These are phyloP conservation scores for Eruca vesicaria DNA, from an alignment of 441 rosid genomes.

Conservation along the genomic window DNA sequence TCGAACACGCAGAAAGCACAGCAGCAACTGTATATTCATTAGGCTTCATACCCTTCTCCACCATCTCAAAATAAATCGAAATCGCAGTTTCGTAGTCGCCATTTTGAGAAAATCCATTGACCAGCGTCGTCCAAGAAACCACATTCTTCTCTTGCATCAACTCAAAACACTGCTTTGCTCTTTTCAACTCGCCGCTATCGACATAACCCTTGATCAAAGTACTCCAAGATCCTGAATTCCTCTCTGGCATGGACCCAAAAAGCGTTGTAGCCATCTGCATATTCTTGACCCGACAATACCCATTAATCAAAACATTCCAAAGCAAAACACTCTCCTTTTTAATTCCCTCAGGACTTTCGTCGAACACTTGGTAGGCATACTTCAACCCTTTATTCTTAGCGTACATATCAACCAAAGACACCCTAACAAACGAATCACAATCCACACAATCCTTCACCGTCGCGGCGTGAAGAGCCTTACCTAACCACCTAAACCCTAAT, in stretches of 20 bases:
- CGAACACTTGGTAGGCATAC: conserved; percentile 50
- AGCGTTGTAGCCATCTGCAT: conserved; percentile 48
- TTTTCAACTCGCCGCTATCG: conserved; percentile 37
- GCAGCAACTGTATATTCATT: conserved; percentile 51
- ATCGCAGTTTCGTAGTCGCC: conserved; percentile 48
- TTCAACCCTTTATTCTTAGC: conserved; percentile 39
- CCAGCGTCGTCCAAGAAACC: conserved; percentile 59
- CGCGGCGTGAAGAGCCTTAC: conserved; percentile 46
- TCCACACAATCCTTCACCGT: conserved; percentile 43
- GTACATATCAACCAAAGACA: conserved; percentile 54
- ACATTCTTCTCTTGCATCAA: conserved; percentile 50
- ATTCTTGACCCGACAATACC: conserved; percentile 49
- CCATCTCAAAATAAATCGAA: conserved; percentile 47
- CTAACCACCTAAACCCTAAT: conserved; percentile 40
- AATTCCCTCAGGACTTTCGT: conserved; percentile 53
- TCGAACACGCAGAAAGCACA: conserved; percentile 63
- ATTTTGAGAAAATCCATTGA: conserved; percentile 48
- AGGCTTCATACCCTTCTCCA: conserved; percentile 51
- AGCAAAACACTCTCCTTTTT: conserved; percentile 40
- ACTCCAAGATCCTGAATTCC: conserved; percentile 54
- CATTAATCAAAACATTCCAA: conserved; percentile 71
- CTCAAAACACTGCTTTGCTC: conserved; percentile 47
- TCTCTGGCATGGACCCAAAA: conserved; percentile 52
- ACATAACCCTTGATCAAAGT: conserved; percentile 59
- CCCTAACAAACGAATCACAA: conserved; percentile 47